These are phyloP conservation scores for Lepidium sativum DNA, from an alignment of 345 rosid genomes.

Conservation along the genomic window DNA sequence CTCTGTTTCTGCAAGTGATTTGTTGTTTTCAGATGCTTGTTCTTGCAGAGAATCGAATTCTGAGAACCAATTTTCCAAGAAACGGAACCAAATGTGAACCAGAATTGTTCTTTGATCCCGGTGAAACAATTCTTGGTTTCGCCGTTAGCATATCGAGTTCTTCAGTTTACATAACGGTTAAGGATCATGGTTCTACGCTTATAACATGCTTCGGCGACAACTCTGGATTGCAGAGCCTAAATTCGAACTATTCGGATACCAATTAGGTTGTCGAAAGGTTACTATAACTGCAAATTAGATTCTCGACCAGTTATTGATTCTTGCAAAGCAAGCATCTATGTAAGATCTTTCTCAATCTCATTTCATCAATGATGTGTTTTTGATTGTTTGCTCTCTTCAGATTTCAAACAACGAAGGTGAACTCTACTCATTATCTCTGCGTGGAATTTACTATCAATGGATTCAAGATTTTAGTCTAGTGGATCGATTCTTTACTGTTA, in stretches of 20 bases:
- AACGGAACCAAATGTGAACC: slow-evolving; percentile 37
- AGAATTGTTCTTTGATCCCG: slow-evolving; percentile 56
- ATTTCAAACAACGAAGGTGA: slow-evolving; percentile 68
- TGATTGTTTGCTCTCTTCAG: slow-evolving; percentile 32
- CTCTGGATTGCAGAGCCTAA: slow-evolving; percentile 80
- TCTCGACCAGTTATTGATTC: slow-evolving; percentile 63
- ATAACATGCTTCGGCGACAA: slow-evolving; percentile 27
- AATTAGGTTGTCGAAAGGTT: slow-evolving; percentile 55
- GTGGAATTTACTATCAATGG: slow-evolving; percentile 57
- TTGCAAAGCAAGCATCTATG: slow-evolving; percentile 71
- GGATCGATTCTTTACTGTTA: slow-evolving; percentile 45
- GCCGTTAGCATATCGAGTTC: slow-evolving; percentile 56
- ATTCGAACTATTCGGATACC: slow-evolving; percentile 44
- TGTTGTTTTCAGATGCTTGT: slow-evolving; percentile 46
- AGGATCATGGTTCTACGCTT: slow-evolving; percentile 57
- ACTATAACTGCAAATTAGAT: slow-evolving; percentile 49
- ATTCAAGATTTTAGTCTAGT: slow-evolving; percentile 62
- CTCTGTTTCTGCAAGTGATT: background rate
- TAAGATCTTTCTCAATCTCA: slow-evolving; percentile 21
- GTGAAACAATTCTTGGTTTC: slow-evolving; percentile 50
- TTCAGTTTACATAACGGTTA: slow-evolving; percentile 49
- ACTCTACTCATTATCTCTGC: slow-evolving; percentile 69
- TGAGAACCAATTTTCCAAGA: slow-evolving; percentile 35
- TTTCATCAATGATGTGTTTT: background rate
- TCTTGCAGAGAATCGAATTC: slow-evolving; percentile 65